These are phyloP conservation scores for Aspergillus arachidicola DNA, from an alignment of 2,329 filamentous ascomycete species.

Conservation along the genomic window DNA sequence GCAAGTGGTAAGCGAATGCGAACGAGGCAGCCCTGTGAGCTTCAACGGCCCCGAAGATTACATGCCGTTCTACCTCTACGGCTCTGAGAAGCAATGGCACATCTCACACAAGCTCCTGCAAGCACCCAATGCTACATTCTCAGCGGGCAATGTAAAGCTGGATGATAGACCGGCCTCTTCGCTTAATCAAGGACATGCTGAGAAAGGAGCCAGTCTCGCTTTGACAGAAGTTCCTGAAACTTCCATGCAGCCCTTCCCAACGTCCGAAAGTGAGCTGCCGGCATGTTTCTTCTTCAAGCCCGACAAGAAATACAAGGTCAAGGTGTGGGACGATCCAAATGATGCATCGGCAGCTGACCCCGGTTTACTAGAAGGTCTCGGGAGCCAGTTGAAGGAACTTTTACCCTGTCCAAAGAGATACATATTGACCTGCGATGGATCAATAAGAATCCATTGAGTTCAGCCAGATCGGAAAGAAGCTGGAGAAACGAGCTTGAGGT, in stretches of 20 bases:
- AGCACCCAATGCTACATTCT: conserved; percentile 45
- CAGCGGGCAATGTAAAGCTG: conserved; percentile 22
- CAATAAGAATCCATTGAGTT: conserved; percentile 1
- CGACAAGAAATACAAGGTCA: conserved; percentile 30
- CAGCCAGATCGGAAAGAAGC: not conserved
- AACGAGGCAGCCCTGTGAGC: not conserved
- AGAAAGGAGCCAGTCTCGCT: conserved; percentile 29
- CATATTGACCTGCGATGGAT: not conserved
- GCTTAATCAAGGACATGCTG: not conserved
- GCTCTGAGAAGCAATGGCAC: conserved; percentile 36
- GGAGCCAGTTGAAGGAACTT: not conserved
- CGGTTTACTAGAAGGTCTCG: not conserved
- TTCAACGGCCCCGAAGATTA: conserved; percentile 28
- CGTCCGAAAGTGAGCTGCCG: conserved; percentile 20
- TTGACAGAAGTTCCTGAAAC: conserved; percentile 39
- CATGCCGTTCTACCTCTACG: conserved; percentile 52
- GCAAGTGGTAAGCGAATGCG: not conserved
- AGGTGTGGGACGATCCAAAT: conserved; percentile 33
- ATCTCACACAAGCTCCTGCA: conserved; percentile 49
- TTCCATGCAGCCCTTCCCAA: conserved; percentile 43
- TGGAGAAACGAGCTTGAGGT: not conserved
- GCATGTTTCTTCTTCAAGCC: conserved; percentile 38
- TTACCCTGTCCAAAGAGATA: conserved; percentile 8
- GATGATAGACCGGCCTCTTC: conserved; percentile 7
- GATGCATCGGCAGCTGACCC: not conserved